A percentile compares a stretch with the other conserved stretches of the same genome.
phyloP scores from a whole-genome alignment of 257 asterid species.

The Solanum commersonii region DNA sequence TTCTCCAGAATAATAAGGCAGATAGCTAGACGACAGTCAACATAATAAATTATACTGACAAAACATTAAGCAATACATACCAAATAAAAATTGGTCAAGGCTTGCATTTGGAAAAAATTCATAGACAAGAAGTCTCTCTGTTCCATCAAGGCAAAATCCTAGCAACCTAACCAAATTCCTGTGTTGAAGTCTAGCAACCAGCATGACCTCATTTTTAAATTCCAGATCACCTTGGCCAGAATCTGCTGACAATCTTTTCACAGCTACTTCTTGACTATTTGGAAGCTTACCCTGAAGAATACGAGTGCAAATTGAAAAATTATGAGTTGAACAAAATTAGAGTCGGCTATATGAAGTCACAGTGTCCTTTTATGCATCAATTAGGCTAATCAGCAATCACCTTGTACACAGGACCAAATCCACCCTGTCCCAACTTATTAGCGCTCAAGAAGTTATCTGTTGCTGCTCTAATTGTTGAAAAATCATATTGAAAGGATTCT shows the following conservation, averaged over 20 bases:
- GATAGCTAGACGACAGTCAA: background rate
- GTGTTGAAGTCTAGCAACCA: conserved; percentile 18
- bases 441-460: no score
- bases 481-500: no score
- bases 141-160: conserved; percentile 12
- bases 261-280: background rate
- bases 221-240: conserved; percentile 7
- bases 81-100: conserved; percentile 14
- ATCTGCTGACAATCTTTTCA: conserved; percentile 10
- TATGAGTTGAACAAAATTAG: background rate
- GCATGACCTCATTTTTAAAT: conserved; percentile 6
- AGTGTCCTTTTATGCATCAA: background rate
- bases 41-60: background rate
- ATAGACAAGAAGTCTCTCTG: conserved; percentile 12
- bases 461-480: no score
- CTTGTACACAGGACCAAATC: no score
- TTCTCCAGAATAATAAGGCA: background rate
- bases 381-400: background rate
- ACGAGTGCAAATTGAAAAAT: background rate
- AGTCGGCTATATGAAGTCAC: background rate
- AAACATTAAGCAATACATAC: background rate
- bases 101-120: conserved; percentile 16
- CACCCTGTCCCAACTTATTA: no score
- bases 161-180: conserved; percentile 11
- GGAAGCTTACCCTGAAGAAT: no score